Evolutionary conservation across 495 filamentous ascomycete genomes (phyloP), one percentile per base, ranked within the genome.

Genomic region (Penicillium coffeae): DNA sequence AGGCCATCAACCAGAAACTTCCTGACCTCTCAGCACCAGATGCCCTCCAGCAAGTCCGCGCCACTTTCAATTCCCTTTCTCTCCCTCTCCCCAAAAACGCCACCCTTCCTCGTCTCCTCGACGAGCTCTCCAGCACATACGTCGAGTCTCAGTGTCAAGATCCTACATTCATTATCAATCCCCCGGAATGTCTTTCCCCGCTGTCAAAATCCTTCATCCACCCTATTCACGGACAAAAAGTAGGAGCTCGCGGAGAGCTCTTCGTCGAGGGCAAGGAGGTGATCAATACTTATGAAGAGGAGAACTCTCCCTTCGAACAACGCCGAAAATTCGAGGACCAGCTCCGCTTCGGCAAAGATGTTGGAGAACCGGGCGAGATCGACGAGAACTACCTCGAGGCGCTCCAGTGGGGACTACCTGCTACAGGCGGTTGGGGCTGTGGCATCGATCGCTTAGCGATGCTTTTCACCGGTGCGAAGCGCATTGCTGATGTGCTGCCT

Each of bases 221-320:
- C 47, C 77, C 80, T 1, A 60, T 58, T 1, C 88, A 80, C 0
- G 66, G 74, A n/a, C 89, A 95, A 53, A 66, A 60, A 35, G 80
- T 89, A 13, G 83, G 90, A 2, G 87, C 89, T 2, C 84, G 93
- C 34, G 87, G 85, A 2, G 93, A 98, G 64, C 81, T 98, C 32
- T 97, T 96, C 69, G 79, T 96, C 58, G 62, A 77, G 34, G 83
- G 85, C 12, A 75, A 77, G 38, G 93, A 98, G 59, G 69, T 95
- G 25, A 87, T 92, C 8, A 98, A 98, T 64, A 89, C 87, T 59
- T 98, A 98, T 71, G 93, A 98, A 69, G 93, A 98, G 70, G 93
- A 98, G 68, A 98, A 97, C 67, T 88, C 88, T 37, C 94, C 93
- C 0, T 83, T 83, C 21, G 88, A 86, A 49, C 93, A 98, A 65